phyloP scores from a whole-genome alignment of 73 alveolate genomes.

The Diophrys appendiculata region DNA sequence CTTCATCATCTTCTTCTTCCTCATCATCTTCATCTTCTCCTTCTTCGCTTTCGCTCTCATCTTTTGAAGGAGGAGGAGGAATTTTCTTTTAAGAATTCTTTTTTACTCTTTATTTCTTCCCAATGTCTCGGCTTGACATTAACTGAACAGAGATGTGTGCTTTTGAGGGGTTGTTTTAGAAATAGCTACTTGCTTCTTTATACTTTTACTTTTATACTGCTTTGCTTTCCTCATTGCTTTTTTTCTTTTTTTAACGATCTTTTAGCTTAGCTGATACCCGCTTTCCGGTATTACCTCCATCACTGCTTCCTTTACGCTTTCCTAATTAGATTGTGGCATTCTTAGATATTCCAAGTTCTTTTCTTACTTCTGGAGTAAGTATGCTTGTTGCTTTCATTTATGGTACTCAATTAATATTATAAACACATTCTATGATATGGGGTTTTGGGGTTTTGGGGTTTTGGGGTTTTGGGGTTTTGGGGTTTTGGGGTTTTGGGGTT shows the following conservation, averaged over 20 bases:
- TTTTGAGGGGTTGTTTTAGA: background rate
- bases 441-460: slow-evolving; percentile 52
- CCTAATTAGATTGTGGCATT: background rate
- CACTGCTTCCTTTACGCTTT: slow-evolving; percentile 25
- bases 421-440: background rate
- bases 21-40: slow-evolving; percentile 45
- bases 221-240: background rate
- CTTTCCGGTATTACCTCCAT: background rate
- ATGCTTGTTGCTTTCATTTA: slow-evolving; percentile 4
- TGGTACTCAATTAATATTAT: background rate
- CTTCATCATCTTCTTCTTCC: slow-evolving; percentile 40
- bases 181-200: background rate
- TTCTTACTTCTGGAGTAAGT: slow-evolving; percentile 8
- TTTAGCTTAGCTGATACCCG: background rate
- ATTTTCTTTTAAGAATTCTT: slow-evolving; percentile 1
- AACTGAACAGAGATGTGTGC: background rate
- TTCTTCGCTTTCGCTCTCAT: slow-evolving; percentile 23
- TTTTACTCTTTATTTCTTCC: background rate
- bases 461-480: slow-evolving; percentile 5
- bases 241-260: background rate
- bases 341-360: slow-evolving; percentile 15
- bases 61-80: background rate
- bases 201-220: background rate
- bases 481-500: background rate
- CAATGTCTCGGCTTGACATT: slow-evolving; percentile 7